Evolutionary conservation across 228 moss, liverwort and hornwort species (phyloP).

Genomic region (Sphagnum fallax): DNA sequence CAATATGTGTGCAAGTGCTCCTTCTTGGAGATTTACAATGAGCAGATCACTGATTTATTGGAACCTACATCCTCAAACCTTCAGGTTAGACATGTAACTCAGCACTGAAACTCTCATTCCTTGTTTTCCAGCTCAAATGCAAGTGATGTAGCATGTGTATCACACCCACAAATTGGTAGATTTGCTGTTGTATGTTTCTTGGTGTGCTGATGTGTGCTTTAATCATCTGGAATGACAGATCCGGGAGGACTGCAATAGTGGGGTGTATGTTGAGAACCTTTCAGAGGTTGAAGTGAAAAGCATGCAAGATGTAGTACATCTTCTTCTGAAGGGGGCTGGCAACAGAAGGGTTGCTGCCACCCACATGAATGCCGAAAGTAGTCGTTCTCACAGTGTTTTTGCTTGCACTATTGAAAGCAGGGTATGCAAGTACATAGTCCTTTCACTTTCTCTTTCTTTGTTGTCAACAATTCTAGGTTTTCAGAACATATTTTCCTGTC

Average conservation of each 20-base stretch:
- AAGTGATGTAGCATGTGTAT: neutral
- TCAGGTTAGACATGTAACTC: constrained; percentile 32
- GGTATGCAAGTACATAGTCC: constrained; percentile 19
- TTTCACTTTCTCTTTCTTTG: neutral
- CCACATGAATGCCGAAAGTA: constrained; percentile 97
- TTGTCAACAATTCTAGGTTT: neutral
- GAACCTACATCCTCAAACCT: constrained; percentile 83
- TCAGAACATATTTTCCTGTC: too few relatives aligned
- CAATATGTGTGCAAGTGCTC: constrained; percentile 85
- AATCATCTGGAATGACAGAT: constrained; percentile 26
- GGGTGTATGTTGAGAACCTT: constrained; percentile 93
- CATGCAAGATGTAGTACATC: constrained; percentile 81
- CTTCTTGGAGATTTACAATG: constrained; percentile 95
- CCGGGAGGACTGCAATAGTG: constrained; percentile 83
- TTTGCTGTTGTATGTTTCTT: too few relatives aligned
- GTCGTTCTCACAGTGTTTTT: constrained; percentile 96
- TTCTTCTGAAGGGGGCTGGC: constrained; percentile 84
- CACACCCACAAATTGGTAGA: too few relatives aligned
- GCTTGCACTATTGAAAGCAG: constrained; percentile 98
- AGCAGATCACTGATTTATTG: constrained; percentile 87
- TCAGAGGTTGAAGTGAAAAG: constrained; percentile 76
- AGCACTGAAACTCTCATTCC: neutral
- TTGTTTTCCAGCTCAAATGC: neutral
- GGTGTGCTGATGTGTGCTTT: too few relatives aligned
- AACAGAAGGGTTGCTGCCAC: constrained; percentile 93